Conservation (phyloP, 1,284 basidiomycete species). For the Leccinum griseonigrum region DNA sequence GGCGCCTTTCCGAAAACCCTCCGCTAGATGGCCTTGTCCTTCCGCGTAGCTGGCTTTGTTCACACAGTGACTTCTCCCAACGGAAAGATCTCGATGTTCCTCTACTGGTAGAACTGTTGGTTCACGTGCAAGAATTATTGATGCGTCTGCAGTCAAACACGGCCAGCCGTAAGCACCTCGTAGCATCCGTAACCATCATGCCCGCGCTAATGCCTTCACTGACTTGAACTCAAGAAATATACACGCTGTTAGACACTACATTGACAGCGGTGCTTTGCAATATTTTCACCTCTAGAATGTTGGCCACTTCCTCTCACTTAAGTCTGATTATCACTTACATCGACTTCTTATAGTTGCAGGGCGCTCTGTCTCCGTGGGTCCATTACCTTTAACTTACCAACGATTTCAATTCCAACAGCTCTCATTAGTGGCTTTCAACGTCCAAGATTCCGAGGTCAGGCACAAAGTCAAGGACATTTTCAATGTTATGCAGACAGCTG, state of each 20-base stretch:
- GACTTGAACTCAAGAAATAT: constrained; percentile 10
- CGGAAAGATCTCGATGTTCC: constrained; percentile 12
- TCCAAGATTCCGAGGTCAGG: neutral
- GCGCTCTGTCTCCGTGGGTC: constrained; percentile 25
- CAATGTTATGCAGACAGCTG: constrained; percentile 3
- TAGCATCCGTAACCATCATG: neutral
- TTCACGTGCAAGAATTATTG: constrained; percentile 14
- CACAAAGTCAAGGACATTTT: constrained; percentile 16
- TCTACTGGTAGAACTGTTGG: constrained; percentile 11
- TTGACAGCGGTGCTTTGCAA: constrained; percentile 22
- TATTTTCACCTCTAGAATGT: constrained; percentile 29
- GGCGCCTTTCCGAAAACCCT: constrained; percentile 18
- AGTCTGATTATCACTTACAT: neutral
- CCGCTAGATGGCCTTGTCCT: constrained; percentile 45
- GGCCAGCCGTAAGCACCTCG: constrained; percentile 10
- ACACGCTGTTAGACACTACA: constrained; percentile 18
- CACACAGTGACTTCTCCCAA: constrained; percentile 25
- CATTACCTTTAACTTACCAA: neutral
- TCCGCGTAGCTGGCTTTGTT: constrained; percentile 46
- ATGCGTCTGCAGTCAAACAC: constrained; percentile 7
- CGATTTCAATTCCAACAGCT: neutral
- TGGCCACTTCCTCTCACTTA: neutral
- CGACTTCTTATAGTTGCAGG: constrained; percentile 22
- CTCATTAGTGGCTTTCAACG: constrained; percentile 23
- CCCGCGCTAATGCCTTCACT: neutral